Conservation (phyloP, 75 land plant genomes). For the Sequoia sempervirens region DNA sequence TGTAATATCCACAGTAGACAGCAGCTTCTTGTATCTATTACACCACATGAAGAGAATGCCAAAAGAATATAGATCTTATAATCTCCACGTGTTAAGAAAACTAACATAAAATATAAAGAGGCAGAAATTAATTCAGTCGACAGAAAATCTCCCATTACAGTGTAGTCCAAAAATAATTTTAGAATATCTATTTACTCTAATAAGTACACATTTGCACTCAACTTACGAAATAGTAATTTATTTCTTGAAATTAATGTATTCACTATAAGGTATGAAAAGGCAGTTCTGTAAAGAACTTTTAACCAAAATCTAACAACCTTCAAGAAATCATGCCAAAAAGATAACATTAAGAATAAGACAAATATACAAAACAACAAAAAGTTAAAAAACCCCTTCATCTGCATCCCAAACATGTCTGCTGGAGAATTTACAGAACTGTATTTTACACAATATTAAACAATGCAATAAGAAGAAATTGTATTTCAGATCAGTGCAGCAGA, state of each 20-base stretch:
- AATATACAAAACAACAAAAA: background rate
- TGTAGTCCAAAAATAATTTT: background rate
- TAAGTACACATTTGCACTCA: background rate
- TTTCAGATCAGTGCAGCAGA: background rate
- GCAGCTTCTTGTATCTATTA: constrained; percentile 77
- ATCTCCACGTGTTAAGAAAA: background rate
- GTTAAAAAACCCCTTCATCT: background rate
- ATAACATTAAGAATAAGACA: background rate
- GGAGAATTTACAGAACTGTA: too few relatives aligned
- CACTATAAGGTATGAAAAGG: background rate
- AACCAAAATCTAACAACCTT: background rate
- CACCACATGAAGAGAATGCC: constrained; percentile 18
- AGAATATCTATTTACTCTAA: background rate
- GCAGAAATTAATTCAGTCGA: background rate
- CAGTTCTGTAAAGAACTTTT: background rate
- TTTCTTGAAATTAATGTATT: background rate
- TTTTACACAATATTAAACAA: background rate
- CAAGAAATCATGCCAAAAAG: background rate
- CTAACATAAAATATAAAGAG: background rate
- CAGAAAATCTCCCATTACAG: background rate
- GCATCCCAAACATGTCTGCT: background rate
- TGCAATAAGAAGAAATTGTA: background rate
- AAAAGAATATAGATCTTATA: background rate
- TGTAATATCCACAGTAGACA: constrained; percentile 70
- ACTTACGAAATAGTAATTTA: background rate